Conservation (phyloP, 768 basidiomycete species). For the Auriscalpium orientale region DNA sequence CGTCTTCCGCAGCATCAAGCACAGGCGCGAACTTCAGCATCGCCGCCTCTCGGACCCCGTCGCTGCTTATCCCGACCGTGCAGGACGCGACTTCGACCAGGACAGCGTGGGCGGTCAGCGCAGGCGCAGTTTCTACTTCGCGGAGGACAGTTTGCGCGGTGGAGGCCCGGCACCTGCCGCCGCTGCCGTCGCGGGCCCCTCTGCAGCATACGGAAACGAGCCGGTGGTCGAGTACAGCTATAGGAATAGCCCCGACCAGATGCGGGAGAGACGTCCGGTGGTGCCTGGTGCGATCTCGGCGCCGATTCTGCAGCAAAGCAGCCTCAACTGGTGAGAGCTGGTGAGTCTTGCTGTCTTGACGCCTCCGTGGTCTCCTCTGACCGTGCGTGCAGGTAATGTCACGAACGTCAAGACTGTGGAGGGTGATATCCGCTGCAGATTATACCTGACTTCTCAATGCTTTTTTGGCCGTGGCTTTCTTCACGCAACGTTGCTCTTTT, state of each 20-base stretch:
- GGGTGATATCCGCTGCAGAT: background rate
- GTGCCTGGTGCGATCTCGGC: constrained; percentile 61
- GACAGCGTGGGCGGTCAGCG: constrained; percentile 68
- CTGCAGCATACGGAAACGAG: constrained; percentile 21
- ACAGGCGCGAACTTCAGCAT: constrained; percentile 63
- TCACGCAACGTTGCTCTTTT: background rate
- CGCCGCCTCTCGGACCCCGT: constrained; percentile 54
- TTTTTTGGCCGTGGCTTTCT: background rate
- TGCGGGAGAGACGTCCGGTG: constrained; percentile 55
- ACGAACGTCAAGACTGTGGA: background rate
- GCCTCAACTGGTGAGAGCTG: constrained; percentile 67
- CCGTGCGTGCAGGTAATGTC: background rate
- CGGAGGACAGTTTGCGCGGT: constrained; percentile 67
- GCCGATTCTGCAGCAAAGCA: constrained; percentile 74
- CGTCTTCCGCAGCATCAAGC: constrained; percentile 58
- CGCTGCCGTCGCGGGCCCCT: constrained; percentile 30
- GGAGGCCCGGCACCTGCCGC: background rate
- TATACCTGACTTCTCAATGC: background rate
- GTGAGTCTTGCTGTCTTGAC: background rate
- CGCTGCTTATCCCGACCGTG: constrained; percentile 36
- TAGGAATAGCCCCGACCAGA: constrained; percentile 23
- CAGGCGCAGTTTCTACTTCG: constrained; percentile 77
- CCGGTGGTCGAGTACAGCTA: constrained; percentile 29
- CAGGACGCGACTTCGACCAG: constrained; percentile 68
- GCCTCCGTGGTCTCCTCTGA: background rate